A percentile compares a stretch with the other conserved stretches of the same genome.
phyloP scores from a whole-genome alignment of 306 rosid genomes.

The Cucurbita pepo region DNA sequence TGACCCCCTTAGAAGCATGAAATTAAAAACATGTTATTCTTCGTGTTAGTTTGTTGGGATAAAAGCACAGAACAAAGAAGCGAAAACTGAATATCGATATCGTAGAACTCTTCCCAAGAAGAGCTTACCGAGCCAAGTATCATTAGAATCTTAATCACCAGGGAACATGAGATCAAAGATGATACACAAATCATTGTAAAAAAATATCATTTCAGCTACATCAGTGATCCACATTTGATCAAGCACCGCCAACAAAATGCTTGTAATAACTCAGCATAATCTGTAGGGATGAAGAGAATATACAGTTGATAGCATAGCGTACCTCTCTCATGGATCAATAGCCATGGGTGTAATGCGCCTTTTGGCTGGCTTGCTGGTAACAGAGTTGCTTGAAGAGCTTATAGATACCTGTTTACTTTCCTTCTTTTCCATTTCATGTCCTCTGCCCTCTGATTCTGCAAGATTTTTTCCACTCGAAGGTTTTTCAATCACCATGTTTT shows the following conservation, averaged over 20 bases:
- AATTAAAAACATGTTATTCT: background rate
- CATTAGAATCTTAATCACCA: background rate
- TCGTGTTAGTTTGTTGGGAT: background rate
- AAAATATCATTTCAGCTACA: background rate
- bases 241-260: background rate
- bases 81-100: background rate
- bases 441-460: background rate
- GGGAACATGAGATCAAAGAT: background rate
- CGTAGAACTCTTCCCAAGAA: background rate
- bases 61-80: background rate
- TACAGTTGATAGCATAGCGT: background rate
- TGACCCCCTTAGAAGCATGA: background rate
- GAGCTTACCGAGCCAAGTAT: background rate
- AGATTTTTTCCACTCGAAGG: background rate
- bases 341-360: slow-evolving; percentile 41
- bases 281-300: background rate
- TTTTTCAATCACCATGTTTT: background rate
- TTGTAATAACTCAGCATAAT: background rate
- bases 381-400: slow-evolving; percentile 8
- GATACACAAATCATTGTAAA: background rate
- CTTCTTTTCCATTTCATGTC: slow-evolving; percentile 16
- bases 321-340: slow-evolving; percentile 20
- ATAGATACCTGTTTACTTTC: slow-evolving; percentile 12
- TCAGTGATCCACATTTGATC: background rate
- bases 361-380: slow-evolving; percentile 21